These are phyloP conservation scores for Talaromyces funiculosus DNA, from an alignment of 2,329 filamentous ascomycete species.

Conservation along the genomic window DNA sequence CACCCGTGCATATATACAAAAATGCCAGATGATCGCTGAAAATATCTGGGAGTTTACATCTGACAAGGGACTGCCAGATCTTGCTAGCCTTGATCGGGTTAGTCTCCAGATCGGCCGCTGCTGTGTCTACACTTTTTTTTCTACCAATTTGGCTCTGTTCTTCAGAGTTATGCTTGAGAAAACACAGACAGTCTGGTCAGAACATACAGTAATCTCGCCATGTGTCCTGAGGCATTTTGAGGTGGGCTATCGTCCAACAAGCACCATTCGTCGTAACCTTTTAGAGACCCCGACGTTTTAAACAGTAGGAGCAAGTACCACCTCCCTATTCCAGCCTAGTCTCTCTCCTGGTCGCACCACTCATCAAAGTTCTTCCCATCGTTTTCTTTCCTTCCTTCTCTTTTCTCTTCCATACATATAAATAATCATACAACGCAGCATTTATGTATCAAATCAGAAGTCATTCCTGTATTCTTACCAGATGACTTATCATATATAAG, in stretches of 20 bases:
- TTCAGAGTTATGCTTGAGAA: too few relatives aligned
- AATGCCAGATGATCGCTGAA: background rate
- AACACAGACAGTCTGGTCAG: too few relatives aligned
- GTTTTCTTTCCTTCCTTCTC: background rate
- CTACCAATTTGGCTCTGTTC: background rate
- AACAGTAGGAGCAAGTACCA: too few relatives aligned
- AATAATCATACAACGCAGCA: constrained; percentile 4
- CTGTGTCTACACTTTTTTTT: background rate
- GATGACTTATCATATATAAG: background rate
- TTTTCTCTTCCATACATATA: background rate
- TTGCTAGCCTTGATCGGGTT: constrained; percentile 1
- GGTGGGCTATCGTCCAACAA: background rate
- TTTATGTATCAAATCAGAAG: background rate
- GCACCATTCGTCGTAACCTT: too few relatives aligned
- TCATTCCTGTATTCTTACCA: background rate
- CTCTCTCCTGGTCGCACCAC: background rate
- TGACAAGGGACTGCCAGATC: background rate
- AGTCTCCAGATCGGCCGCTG: background rate
- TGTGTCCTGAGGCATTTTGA: background rate
- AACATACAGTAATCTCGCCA: too few relatives aligned
- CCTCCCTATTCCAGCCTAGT: background rate
- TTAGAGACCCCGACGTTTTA: too few relatives aligned
- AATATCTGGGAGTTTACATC: background rate
- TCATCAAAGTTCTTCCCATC: background rate
- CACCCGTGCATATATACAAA: background rate